Base-by-base conservation (phyloP, 768 basidiomycete genomes). In the Leccinum subtestaceum region DNA sequence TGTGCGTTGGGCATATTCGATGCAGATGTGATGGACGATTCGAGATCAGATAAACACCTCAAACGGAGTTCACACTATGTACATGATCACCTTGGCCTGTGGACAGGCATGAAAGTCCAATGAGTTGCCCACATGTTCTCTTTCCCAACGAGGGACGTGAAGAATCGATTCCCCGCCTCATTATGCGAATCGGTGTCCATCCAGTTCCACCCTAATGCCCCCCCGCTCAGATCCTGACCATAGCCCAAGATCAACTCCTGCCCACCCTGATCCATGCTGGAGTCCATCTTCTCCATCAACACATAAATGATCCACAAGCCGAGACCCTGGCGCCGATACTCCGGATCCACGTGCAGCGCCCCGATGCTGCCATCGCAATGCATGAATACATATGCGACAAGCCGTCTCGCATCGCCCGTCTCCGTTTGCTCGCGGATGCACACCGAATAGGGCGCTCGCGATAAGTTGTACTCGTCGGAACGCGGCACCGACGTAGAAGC, bases 161-260 rank as follows among this genome's bases (percentile, higher is more conserved):
- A 60, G 31, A 65, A 62, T 23, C 27, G 29, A 3, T 59, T 60
- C 8, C 27, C 60, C 13, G 7, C 61, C 12, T 60, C 53, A 13
- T 61, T 66, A 2, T 40, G 17, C 8, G 27, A 8, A 12, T 31
- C 59, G 3, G 51, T 43, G n/a, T 71, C 64, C 25, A 53, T 46
- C 69, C 68, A 70, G 25, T 64, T 63, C 68, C 66, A 70, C 4
- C 64, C 60, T 0, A 68, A 38, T 1, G 65, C 68, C 11, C 68
- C 69, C 12, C 68, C 63, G 12, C 62, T 57, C 3, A 61, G 46
- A 59, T 71, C 66, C 11, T 21, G 55, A 58, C 60, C 9, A 27
- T 31, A 47, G 8, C 53, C 60, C 46, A 52, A 10, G 27, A n/a
- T 12, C 36, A 32, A 11, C 7, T 23, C 47, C 12, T 15, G 1